phyloP scores from a whole-genome alignment of 345 rosid genomes.

The Trapa incisa region DNA sequence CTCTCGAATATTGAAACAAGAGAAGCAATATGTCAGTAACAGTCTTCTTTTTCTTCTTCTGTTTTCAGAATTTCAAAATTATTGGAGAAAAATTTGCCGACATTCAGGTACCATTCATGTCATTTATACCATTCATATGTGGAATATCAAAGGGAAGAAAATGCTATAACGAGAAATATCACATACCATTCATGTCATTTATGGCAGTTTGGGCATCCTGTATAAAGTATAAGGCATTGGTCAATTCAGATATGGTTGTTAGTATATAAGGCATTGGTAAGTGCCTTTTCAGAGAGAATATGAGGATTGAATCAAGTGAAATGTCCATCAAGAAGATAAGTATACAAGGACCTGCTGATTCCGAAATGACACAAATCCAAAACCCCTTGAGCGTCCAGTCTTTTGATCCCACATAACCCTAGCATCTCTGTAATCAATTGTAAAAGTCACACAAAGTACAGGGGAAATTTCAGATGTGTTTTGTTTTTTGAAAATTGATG shows the following conservation, averaged over 20 bases:
- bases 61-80: neutral
- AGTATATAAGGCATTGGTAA: neutral
- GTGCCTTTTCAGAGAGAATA: neutral
- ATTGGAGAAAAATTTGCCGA: neutral
- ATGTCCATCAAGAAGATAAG: neutral
- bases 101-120: neutral
- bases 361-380: conserved; percentile 87
- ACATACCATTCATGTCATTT: conserved; percentile 70
- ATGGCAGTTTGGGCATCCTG: conserved; percentile 91
- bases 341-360: conserved; percentile 44
- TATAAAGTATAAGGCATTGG: conserved; percentile 4
- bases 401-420: conserved; percentile 98
- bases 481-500: too few species aligned
- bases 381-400: conserved; percentile 92
- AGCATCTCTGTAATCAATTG: conserved; percentile 39
- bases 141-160: neutral
- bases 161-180: neutral
- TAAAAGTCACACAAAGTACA: neutral
- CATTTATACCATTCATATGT: neutral
- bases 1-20: neutral
- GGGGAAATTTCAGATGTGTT: neutral
- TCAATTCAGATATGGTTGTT: neutral
- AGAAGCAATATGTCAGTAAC: neutral
- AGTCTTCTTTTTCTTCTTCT: neutral
- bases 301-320: neutral